phyloP scores from a whole-genome alignment of 208 protist genomes.

The Trypanosoma avium region DNA sequence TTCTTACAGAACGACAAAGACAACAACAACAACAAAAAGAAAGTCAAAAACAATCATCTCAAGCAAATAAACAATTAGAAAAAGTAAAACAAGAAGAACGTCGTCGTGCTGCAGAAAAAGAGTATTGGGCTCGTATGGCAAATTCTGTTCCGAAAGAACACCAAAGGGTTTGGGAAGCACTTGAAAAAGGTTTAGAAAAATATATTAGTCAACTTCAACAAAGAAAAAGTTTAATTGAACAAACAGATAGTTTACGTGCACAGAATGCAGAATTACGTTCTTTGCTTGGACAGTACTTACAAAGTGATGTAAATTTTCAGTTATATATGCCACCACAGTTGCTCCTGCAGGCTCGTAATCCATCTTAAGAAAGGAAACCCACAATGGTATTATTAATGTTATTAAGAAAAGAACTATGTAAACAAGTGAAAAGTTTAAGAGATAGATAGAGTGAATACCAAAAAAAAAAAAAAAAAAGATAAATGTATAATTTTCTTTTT shows the following conservation, averaged over 20 bases:
- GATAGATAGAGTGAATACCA: too few species aligned
- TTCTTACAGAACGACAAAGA: slow-evolving; percentile 69
- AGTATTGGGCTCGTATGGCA: slow-evolving; percentile 88
- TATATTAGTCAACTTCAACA: slow-evolving; percentile 91
- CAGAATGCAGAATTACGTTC: slow-evolving; percentile 93
- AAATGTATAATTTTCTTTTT: too few species aligned
- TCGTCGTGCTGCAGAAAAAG: slow-evolving; percentile 51
- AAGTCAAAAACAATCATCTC: slow-evolving; percentile 14
- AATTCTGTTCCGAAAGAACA: slow-evolving; percentile 78
- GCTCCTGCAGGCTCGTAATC: slow-evolving; percentile 29
- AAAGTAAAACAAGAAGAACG: slow-evolving; percentile 37
- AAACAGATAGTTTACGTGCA: slow-evolving; percentile 82
- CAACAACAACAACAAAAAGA: slow-evolving; percentile 19
- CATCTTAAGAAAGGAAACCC: background rate
- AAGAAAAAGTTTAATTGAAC: slow-evolving; percentile 78
- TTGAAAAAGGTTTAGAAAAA: slow-evolving; percentile 87
- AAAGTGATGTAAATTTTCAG: slow-evolving; percentile 91
- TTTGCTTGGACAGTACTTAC: slow-evolving; percentile 92
- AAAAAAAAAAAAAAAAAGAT: too few species aligned
- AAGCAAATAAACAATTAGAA: slow-evolving; percentile 36
- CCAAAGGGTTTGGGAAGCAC: slow-evolving; percentile 79
- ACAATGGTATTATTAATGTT: too few species aligned
- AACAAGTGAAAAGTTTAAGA: too few species aligned
- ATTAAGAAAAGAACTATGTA: too few species aligned
- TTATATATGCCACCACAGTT: slow-evolving; percentile 82